Evolutionary conservation across 768 basidiomycete species (phyloP), one percentile per base, ranked within the genome.

Genomic region (Botryobasidium botryosum): DNA sequence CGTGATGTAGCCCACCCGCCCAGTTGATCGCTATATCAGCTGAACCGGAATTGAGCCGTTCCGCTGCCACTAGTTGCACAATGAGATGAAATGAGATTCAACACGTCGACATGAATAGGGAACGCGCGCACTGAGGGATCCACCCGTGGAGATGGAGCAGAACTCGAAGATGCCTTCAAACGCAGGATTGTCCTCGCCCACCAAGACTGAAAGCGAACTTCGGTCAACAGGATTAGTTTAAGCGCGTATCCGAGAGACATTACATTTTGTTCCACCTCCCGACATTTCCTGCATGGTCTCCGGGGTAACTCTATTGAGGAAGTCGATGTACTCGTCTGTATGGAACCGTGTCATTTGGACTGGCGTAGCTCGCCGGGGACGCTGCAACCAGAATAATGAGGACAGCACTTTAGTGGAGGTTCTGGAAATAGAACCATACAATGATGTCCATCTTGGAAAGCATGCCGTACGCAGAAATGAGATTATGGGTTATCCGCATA

Each of bases 1-100:
- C 94, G 60, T 99, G 94, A 62, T 99, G 94, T 3, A 99, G 70
- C 2, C 94, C 94, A 6, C 94, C 94, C 1, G 94, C 88, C 94
- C 91, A 96, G 63, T 96, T 94, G 50, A 96, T 85, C 0, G 79
- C 78, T 38, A 82, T 74, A 53, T 84, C 80, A 2, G 88, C 70
- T 1, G 79, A 68, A 2, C 90, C 90, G 3, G 74, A 71, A 38
- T 80, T 70, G 48, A 97, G 68, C 18, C 79, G 68, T 51, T 84
- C 72, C 0, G 91, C 85, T 12, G 82, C 88, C 54, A 71, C 86
- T 87, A 28, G 3, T 31, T 20, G 5, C 5, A 36, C 3, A 18
- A 4, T 35, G 3, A 39, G 21, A 24, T n/a, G 8, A 18, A 35
- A 5, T 21, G 20, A 15, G 25, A 13, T 8, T 17, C 7, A 36